Base-by-base conservation (phyloP, 176 grass and related monocot genomes). In the Raddia guianensis region DNA sequence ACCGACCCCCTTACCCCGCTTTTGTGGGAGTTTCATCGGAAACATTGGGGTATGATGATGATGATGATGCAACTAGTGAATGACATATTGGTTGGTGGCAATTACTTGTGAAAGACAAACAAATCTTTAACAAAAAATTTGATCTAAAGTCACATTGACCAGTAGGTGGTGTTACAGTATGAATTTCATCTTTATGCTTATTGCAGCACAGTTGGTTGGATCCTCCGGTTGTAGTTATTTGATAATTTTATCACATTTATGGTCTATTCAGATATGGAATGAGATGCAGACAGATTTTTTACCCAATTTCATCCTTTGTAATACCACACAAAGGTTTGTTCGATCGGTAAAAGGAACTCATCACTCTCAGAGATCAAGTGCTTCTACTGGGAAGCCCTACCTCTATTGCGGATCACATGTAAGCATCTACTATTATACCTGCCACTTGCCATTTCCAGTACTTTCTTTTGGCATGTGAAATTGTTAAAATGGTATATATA, bases 251-350 rank as follows among this genome's bases (percentile, higher is more conserved):
- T 76, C 49, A 20, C 1, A 87, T 88, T 53, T 79, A 40, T 68
- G 53, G 50, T 82, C 43, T 49, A 62, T 80, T 13, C 63, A 98
- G 95, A 98, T 98, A 87, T 98, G 95, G 87, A 92, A 79, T 83
- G 95, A 92, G 86, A 98, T 98, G 92, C 92, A 94, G 80, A 93
- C 83, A 85, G 95, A 98, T 86, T 98, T 98, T 85, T 91, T 98
- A 70, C 92, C 95, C 19, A 98, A 94, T 89, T 98, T 94, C 72
- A 89, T 98, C 74, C 72, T 98, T 40, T 98, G 95, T 83, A 98
- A 98, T 87, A 98, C 95, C 58, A 98, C 95, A 77, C 92, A 94
- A 83, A 86, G 95, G 9, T 98, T 98, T 90, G 88, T 98, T 78
- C 81, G 95, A 66, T 94, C 95, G 53, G 74, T 79, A 81, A 93